Evolutionary conservation across 2,329 filamentous ascomycete species (phyloP).

Genomic region (Alternaria atra): DNA sequence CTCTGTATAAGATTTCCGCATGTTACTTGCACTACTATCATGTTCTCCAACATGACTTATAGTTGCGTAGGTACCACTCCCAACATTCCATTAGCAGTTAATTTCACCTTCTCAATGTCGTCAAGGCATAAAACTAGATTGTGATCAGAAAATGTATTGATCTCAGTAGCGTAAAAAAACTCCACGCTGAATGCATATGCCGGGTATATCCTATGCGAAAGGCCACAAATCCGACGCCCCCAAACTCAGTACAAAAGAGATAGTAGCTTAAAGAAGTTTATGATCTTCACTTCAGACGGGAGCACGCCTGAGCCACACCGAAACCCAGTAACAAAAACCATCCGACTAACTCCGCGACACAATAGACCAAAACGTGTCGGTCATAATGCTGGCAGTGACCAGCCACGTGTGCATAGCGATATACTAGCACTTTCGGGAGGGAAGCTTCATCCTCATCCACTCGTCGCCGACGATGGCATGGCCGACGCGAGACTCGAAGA

Average conservation of each 20-base stretch:
- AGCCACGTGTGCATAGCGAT: neutral
- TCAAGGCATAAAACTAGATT: neutral
- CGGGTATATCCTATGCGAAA: constrained; percentile 20
- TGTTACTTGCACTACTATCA: neutral
- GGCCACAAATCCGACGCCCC: constrained; percentile 10
- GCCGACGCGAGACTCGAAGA: constrained; percentile 30
- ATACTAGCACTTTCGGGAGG: constrained; percentile 16
- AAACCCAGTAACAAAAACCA: constrained; percentile 11
- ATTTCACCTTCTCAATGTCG: neutral
- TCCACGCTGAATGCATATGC: constrained; percentile 16
- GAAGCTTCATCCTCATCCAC: constrained; percentile 34
- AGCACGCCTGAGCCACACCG: neutral
- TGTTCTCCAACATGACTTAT: neutral
- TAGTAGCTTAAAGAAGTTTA: constrained; percentile 10
- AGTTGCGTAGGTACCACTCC: neutral
- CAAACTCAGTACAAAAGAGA: constrained; percentile 18
- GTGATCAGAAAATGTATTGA: neutral
- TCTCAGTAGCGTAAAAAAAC: constrained; percentile 7
- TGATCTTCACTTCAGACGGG: neutral
- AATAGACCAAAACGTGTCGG: neutral
- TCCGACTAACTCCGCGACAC: neutral
- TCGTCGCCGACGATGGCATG: constrained; percentile 34
- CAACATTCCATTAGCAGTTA: neutral
- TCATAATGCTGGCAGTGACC: neutral
- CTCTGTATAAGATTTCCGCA: neutral